Percentiles rank a stretch among this genome's conserved stretches.
These are phyloP conservation scores for Puya raimondii DNA, from an alignment of 176 grass and related monocot species.

Conservation along the genomic window DNA sequence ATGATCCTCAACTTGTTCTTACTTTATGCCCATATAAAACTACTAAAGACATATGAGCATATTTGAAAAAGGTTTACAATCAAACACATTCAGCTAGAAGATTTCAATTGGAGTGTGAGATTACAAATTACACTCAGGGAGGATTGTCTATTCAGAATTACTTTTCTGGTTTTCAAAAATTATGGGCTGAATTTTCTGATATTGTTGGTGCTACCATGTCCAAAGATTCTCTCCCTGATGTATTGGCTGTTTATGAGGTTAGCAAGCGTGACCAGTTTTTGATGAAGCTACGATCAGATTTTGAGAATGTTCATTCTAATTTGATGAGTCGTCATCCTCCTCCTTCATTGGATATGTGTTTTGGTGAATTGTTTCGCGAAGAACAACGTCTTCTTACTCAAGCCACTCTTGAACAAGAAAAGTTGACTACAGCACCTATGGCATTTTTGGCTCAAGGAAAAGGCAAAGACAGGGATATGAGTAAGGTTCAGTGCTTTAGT, in stretches of 20 bases:
- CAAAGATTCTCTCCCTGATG: background rate
- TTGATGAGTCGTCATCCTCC: background rate
- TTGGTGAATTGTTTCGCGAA: background rate
- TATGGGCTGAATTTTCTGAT: background rate
- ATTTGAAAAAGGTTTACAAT: too few relatives aligned
- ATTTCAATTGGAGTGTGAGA: background rate
- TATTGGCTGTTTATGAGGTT: background rate
- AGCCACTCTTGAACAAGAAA: background rate
- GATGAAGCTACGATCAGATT: background rate
- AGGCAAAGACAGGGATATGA: too few relatives aligned
- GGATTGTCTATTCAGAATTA: background rate
- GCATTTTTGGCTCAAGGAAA: too few relatives aligned
- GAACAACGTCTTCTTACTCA: background rate
- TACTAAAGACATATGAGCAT: too few relatives aligned
- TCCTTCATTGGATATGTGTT: background rate
- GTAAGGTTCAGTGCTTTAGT: too few relatives aligned
- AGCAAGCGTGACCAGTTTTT: background rate
- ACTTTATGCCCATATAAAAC: too few relatives aligned
- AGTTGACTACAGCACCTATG: too few relatives aligned
- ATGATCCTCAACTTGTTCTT: too few relatives aligned
- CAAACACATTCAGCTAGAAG: too few relatives aligned
- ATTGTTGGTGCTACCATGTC: background rate
- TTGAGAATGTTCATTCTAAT: background rate
- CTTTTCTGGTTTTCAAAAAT: background rate
- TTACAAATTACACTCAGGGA: background rate